These are phyloP conservation scores for Daldinia caldariorum DNA, from an alignment of 495 filamentous ascomycete genomes.

Conservation along the genomic window DNA sequence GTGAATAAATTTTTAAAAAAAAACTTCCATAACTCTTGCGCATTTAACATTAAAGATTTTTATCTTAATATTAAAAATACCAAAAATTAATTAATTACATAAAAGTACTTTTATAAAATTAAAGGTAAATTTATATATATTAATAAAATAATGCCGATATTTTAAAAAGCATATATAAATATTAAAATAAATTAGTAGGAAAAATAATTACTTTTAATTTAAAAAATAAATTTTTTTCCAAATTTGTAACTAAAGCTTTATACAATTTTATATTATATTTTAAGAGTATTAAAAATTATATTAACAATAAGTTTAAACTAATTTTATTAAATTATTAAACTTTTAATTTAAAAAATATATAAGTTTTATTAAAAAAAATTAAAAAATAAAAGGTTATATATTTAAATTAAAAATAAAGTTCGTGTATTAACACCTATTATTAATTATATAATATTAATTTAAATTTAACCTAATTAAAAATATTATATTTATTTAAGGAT, in stretches of 20 bases:
- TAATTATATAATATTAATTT: too few species aligned
- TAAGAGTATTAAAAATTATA: not conserved
- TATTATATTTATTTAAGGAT: too few species aligned
- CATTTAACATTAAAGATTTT: not conserved
- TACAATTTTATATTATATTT: not conserved
- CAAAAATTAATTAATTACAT: not conserved
- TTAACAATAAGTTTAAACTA: too few species aligned
- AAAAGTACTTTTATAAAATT: not conserved
- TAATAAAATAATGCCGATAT: not conserved
- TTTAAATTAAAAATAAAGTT: too few species aligned
- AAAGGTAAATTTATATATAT: not conserved
- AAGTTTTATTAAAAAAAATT: too few species aligned
- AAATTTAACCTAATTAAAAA: too few species aligned
- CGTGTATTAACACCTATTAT: too few species aligned
- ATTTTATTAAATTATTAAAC: too few species aligned
- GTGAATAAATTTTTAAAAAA: not conserved
- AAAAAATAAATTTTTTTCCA: not conserved
- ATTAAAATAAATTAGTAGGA: not conserved
- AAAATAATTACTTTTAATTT: not conserved
- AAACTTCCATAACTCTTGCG: not conserved
- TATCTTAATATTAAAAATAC: too few species aligned
- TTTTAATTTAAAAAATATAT: too few species aligned
- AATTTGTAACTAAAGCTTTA: not conserved
- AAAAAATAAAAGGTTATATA: too few species aligned
- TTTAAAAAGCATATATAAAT: not conserved